Conservation (phyloP, 2,329 filamentous ascomycete genomes). For the Alternaria viburni region DNA sequence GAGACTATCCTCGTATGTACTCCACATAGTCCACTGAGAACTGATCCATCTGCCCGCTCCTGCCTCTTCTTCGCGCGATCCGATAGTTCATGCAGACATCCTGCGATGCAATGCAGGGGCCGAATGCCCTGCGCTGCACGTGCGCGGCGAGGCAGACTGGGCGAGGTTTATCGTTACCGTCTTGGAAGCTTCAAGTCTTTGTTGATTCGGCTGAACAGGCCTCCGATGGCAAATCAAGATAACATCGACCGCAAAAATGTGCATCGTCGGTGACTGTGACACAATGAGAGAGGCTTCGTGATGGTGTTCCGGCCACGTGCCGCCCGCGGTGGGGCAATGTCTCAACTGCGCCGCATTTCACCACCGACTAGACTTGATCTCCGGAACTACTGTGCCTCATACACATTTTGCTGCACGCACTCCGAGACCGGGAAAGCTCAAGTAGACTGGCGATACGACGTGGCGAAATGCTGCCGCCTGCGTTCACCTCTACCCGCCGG, state of each 20-base stretch:
- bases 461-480: neutral
- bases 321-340: neutral
- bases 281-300: neutral
- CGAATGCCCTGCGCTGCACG: neutral
- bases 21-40: neutral
- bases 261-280: neutral
- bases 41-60: neutral
- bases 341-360: conserved; percentile 1
- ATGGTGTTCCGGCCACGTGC: neutral
- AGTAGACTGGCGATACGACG: neutral
- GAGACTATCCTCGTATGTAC: neutral
- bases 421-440: neutral
- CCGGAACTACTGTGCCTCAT: neutral
- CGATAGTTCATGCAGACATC: neutral
- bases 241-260: neutral
- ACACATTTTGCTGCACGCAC: neutral
- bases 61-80: neutral
- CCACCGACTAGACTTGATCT: neutral
- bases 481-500: neutral
- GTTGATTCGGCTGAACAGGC: no score
- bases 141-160: neutral
- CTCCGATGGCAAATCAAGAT: no score
- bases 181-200: neutral
- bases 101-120: neutral
- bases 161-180: neutral